phyloP scores from a whole-genome alignment of 2,329 filamentous ascomycete species.

The Alternaria rosae region DNA sequence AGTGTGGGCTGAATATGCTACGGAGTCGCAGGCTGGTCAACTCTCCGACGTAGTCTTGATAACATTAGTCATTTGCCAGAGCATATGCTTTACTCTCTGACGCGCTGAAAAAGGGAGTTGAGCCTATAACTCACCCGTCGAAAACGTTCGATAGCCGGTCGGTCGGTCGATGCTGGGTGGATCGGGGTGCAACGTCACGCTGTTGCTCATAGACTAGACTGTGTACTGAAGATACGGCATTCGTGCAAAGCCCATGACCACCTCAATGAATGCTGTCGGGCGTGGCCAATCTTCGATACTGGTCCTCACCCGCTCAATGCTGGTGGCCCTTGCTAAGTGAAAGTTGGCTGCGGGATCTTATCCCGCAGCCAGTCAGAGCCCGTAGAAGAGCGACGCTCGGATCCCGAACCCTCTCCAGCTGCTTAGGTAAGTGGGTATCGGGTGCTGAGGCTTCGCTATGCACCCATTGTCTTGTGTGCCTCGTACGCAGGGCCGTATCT shows the following conservation, averaged over 20 bases:
- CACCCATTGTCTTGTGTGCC: neutral
- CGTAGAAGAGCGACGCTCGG: neutral
- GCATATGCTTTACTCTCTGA: slow-evolving; percentile 3
- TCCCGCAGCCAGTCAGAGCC: slow-evolving; percentile 13
- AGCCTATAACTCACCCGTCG: slow-evolving; percentile 5
- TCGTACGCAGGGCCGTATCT: neutral
- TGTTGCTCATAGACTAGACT: slow-evolving; percentile 1
- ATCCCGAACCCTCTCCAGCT: neutral
- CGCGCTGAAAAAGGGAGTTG: slow-evolving; percentile 4
- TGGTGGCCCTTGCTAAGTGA: slow-evolving; percentile 7
- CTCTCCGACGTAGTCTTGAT: slow-evolving; percentile 4
- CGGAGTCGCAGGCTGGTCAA: neutral
- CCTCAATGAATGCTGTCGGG: neutral
- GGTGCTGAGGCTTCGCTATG: slow-evolving; percentile 1
- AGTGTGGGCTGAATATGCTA: slow-evolving; percentile 4
- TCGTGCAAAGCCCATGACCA: slow-evolving; percentile 3
- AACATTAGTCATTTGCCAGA: slow-evolving; percentile 12
- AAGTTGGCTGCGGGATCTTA: slow-evolving; percentile 5
- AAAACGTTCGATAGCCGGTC: slow-evolving; percentile 7
- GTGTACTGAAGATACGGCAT: neutral
- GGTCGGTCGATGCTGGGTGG: neutral
- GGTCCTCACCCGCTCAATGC: slow-evolving; percentile 8
- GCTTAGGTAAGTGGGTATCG: neutral
- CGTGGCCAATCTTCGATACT: slow-evolving; percentile 1
- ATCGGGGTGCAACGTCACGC: slow-evolving; percentile 2